phyloP scores from a whole-genome alignment of 805 yeast species.

The Candida boidinii region DNA sequence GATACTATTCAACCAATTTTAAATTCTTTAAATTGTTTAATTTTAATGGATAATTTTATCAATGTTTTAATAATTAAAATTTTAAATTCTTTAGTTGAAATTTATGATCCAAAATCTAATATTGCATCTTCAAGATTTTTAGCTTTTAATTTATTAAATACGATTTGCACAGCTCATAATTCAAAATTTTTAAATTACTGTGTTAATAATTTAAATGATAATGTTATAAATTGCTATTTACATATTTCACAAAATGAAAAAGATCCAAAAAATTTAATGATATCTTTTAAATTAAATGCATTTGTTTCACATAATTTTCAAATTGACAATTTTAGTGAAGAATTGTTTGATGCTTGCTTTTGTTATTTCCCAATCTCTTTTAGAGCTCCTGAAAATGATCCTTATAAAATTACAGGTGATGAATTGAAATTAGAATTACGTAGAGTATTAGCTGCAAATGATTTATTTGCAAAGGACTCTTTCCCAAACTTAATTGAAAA shows the following conservation, averaged over 20 bases:
- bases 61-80: constrained; percentile 28
- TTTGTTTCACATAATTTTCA: constrained; percentile 34
- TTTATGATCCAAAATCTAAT: constrained; percentile 48
- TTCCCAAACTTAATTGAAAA: constrained; percentile 76
- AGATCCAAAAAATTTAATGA: constrained; percentile 80
- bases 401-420: constrained; percentile 69
- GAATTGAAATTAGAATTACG: constrained; percentile 61
- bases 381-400: constrained; percentile 85
- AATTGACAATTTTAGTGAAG: constrained; percentile 40
- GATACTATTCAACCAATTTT: constrained; percentile 43
- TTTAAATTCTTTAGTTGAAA: constrained; percentile 25
- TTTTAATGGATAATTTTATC: constrained; percentile 40
- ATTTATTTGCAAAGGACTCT: constrained; percentile 60
- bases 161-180: too few relatives aligned
- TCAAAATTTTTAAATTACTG: constrained; percentile 17
- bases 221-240: constrained; percentile 48
- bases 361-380: constrained; percentile 97
- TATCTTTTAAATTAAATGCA: constrained; percentile 53
- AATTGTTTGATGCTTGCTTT: constrained; percentile 79
- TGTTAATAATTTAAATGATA: constrained; percentile 23
- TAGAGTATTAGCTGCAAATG: constrained; percentile 50
- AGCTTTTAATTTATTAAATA: constrained; percentile 37
- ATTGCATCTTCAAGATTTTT: constrained; percentile 55
- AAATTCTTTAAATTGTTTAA: constrained; percentile 43
- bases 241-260: constrained; percentile 81